Evolutionary conservation across 495 filamentous ascomycete species (phyloP).

Genomic region (Hyaloscypha hepaticicola): DNA sequence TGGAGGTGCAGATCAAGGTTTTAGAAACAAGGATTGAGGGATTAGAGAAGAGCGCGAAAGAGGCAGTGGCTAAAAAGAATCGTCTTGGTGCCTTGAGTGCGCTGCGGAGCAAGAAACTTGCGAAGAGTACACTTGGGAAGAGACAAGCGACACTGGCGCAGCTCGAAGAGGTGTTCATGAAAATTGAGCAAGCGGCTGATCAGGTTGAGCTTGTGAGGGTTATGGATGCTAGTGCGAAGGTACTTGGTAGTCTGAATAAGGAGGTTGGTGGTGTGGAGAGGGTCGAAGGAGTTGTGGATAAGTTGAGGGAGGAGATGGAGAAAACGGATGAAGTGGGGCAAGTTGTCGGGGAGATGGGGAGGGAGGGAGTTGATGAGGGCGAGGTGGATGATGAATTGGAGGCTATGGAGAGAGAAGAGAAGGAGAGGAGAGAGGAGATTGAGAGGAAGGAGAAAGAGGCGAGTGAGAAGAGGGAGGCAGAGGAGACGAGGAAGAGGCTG

Average conservation of each 20-base stretch:
- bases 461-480: slow-evolving; percentile 31
- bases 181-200: slow-evolving; percentile 81
- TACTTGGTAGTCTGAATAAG: slow-evolving; percentile 69
- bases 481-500: slow-evolving; percentile 32
- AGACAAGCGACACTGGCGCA: slow-evolving; percentile 72
- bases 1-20: slow-evolving; percentile 55
- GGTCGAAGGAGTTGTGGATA: slow-evolving; percentile 73
- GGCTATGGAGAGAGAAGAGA: slow-evolving; percentile 67
- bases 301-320: slow-evolving; percentile 74
- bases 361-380: slow-evolving; percentile 66
- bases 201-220: slow-evolving; percentile 76
- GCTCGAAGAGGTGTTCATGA: slow-evolving; percentile 74
- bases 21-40: slow-evolving; percentile 54
- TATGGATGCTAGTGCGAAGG: slow-evolving; percentile 74
- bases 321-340: slow-evolving; percentile 79
- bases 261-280: slow-evolving; percentile 74
- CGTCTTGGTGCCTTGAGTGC: slow-evolving; percentile 69
- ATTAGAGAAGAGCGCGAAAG: slow-evolving; percentile 61
- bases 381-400: slow-evolving; percentile 90
- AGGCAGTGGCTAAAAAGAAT: slow-evolving; percentile 68
- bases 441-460: slow-evolving; percentile 36
- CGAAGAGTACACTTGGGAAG: slow-evolving; percentile 65
- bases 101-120: slow-evolving; percentile 78
- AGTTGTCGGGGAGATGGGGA: slow-evolving; percentile 63
- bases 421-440: slow-evolving; percentile 43